Base-by-base conservation (phyloP, 129 eudicot genomes). In the Cynara cardunculus region DNA sequence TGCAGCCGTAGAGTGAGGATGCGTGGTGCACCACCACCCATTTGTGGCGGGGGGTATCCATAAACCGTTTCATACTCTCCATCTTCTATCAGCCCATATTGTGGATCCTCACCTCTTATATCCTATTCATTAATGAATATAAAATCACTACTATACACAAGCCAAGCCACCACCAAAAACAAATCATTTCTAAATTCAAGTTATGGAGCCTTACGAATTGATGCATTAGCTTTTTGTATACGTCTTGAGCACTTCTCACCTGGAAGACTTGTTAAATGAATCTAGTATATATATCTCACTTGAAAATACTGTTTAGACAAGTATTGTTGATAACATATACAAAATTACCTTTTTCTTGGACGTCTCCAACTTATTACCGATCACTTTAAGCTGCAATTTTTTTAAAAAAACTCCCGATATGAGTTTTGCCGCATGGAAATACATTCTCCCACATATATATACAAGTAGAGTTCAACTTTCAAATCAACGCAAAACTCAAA, bases 31-130 rank as follows among this genome's bases (percentile, higher is more conserved):
- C 35, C 72, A 56, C 69, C 72, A 27, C 88, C 85, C n/a, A 82
- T 76, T 73, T 85, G 84, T 37, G 82, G 82, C 0, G 86, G 65
- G n/a, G 87, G 67, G 83, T 71, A 91, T 69, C 94, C 92, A 11
- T 86, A 80, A 41, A 88, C 78, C 6, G 89, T 66, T 39, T 85
- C 92, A 68, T 91, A 93, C 39, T 84, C 98, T 61, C 83, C 94
- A 72, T 91, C 89, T 25, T 94, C 94, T 75, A 94, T 93, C 82
- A 91, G 66, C 24, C 97, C 97, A 59, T 81, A 89, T 44, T 85
- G 93, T n/a, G 98, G 97, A 87, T 93, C 98, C 78, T 91, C 97
- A 7, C 86, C 89, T 79, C 83, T 84, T 83, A 88, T 81, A 80
- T 91, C 98, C 98, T 93, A 56, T 56, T 56, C 65, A 56, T 56